Conservation (phyloP, 306 rosid genomes). For the Astragalus glycyphyllos region DNA sequence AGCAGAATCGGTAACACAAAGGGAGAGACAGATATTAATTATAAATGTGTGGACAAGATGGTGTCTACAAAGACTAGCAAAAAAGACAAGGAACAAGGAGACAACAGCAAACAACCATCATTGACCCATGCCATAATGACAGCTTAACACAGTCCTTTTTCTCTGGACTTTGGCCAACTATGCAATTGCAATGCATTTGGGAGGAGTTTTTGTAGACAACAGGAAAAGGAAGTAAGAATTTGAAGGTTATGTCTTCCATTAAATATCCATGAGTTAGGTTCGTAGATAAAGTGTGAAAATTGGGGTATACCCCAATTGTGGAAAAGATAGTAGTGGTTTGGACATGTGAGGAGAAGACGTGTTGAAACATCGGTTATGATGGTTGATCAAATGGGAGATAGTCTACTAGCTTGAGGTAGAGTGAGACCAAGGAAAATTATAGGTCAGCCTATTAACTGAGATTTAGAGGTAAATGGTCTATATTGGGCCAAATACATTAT, state of each 20-base stretch:
- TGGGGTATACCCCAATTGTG: not conserved
- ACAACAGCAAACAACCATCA: not conserved
- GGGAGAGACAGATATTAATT: not conserved
- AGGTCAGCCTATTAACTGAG: not conserved
- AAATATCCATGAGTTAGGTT: not conserved
- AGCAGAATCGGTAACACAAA: conserved; percentile 6
- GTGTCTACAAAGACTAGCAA: conserved; percentile 2
- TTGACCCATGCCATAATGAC: not conserved
- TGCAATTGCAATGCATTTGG: not conserved
- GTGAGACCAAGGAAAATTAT: not conserved
- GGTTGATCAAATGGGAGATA: not conserved
- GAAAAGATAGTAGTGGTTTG: not conserved
- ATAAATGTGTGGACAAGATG: not conserved
- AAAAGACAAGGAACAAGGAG: not conserved
- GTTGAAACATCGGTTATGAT: not conserved
- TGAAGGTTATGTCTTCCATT: not conserved
- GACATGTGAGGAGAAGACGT: not conserved
- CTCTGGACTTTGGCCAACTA: not conserved
- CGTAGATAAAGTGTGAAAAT: not conserved
- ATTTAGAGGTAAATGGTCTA: not conserved
- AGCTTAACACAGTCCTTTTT: not conserved
- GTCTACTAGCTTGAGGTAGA: not conserved
- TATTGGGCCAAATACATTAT: not conserved
- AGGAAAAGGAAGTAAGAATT: conserved; percentile 5
- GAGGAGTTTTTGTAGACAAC: not conserved